These are phyloP conservation scores for Hanseniaspora nectarophila DNA, from an alignment of 805 yeast species.

Conservation along the genomic window DNA sequence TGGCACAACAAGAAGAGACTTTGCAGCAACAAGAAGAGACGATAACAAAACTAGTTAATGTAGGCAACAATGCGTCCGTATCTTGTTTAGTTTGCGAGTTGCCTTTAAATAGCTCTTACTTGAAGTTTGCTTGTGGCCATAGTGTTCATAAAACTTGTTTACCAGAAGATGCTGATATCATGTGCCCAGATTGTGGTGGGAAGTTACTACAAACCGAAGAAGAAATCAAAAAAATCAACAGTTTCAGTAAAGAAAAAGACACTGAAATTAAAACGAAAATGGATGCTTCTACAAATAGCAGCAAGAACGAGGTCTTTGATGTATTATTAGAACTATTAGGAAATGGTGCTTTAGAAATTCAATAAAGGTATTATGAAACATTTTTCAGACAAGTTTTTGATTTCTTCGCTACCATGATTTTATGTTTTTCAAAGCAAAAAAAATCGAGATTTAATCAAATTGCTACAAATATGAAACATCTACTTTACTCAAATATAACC, in stretches of 20 bases:
- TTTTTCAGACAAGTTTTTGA: neutral
- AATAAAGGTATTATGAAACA: constrained; percentile 2
- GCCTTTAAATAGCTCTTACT: constrained; percentile 61
- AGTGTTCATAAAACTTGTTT: constrained; percentile 77
- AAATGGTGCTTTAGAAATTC: constrained; percentile 65
- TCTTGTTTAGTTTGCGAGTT: constrained; percentile 55
- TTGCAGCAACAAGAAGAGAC: constrained; percentile 57
- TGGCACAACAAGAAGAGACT: constrained; percentile 49
- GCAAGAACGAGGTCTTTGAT: constrained; percentile 22
- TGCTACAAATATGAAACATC: neutral
- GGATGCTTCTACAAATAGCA: constrained; percentile 30
- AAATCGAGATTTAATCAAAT: neutral
- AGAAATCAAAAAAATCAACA: constrained; percentile 47
- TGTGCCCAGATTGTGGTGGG: constrained; percentile 68
- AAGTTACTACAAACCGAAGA: constrained; percentile 56
- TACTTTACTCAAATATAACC: neutral
- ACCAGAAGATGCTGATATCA: constrained; percentile 32
- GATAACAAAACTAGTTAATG: constrained; percentile 56
- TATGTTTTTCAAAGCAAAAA: neutral
- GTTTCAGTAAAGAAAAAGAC: constrained; percentile 42
- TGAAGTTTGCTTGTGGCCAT: constrained; percentile 78
- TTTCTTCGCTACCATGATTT: neutral
- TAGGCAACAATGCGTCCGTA: constrained; percentile 39
- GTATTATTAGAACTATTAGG: constrained; percentile 74
- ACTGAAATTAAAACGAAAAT: constrained; percentile 53